These are phyloP conservation scores for Pleurotus eryngii DNA, from an alignment of 768 basidiomycete species.

Conservation along the genomic window DNA sequence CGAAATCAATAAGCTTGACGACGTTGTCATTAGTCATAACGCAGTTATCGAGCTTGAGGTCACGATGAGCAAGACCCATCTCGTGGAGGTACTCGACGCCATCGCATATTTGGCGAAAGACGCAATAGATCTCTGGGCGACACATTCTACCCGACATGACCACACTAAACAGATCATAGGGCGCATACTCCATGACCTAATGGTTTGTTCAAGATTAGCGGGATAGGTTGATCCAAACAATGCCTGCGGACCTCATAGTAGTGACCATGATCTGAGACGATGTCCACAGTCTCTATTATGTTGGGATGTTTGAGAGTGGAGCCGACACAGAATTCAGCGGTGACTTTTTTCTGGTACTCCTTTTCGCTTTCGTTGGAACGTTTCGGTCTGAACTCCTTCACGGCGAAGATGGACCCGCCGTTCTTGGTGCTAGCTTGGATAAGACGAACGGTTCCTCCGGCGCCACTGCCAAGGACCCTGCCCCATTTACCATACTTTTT, in stretches of 20 bases:
- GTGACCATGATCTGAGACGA: constrained; percentile 95
- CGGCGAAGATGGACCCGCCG: constrained; percentile 86
- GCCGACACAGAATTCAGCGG: constrained; percentile 98
- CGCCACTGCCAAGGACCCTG: constrained; percentile 89
- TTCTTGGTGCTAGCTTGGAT: constrained; percentile 85
- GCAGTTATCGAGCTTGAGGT: constrained; percentile 99
- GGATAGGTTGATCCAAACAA: constrained; percentile 10
- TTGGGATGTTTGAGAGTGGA: constrained; percentile 92
- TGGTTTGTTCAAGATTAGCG: constrained; percentile 7
- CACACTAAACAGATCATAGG: constrained; percentile 96
- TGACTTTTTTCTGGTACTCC: constrained; percentile 99
- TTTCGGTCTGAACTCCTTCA: constrained; percentile 95
- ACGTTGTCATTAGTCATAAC: constrained; percentile 96
- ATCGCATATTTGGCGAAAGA: constrained; percentile 97
- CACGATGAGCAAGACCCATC: constrained; percentile 96
- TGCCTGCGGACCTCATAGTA: constrained; percentile 84
- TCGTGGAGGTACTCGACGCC: constrained; percentile 98
- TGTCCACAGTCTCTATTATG: constrained; percentile 97
- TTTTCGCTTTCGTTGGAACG: constrained; percentile 86
- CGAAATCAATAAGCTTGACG: constrained; percentile 99
- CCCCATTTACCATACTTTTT: constrained; percentile 99
- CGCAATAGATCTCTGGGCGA: constrained; percentile 97
- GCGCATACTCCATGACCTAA: constrained; percentile 99
- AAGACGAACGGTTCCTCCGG: constrained; percentile 96
- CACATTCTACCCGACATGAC: constrained; percentile 99